Percentiles rank a stretch among this genome's conserved stretches.
These are phyloP conservation scores for Xerophyta viscosa DNA, from an alignment of 106 monocot species.

Conservation along the genomic window DNA sequence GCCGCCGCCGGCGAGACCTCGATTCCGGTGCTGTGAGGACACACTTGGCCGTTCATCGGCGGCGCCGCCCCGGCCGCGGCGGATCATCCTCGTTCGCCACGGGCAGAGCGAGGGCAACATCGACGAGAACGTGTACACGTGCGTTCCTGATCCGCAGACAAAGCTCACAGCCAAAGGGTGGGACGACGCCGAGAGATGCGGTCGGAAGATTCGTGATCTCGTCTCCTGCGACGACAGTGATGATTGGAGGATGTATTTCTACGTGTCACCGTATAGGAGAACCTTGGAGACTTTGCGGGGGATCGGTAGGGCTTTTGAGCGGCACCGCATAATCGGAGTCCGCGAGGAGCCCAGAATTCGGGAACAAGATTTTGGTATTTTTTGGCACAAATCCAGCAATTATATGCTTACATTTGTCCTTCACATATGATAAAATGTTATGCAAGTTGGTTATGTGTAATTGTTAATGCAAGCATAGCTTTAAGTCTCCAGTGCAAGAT, in stretches of 20 bases:
- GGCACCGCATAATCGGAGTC: constrained; percentile 58
- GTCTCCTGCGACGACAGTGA: constrained; percentile 24
- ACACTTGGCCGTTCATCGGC: constrained; percentile 10
- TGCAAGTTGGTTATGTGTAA: too few species aligned
- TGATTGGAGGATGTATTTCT: constrained; percentile 81
- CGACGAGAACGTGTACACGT: constrained; percentile 71
- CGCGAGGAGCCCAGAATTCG: constrained; percentile 81
- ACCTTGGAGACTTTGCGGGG: constrained; percentile 73
- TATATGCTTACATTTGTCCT: too few species aligned
- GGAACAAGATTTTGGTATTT: constrained; percentile 83
- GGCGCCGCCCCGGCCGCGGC: constrained; percentile 41
- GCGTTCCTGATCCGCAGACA: constrained; percentile 83
- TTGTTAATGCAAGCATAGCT: too few species aligned
- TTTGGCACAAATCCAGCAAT: too few species aligned
- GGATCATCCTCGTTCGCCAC: constrained; percentile 89
- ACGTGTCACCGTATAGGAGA: constrained; percentile 74
- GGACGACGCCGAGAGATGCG: constrained; percentile 56
- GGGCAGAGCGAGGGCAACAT: constrained; percentile 97
- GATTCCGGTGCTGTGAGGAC: constrained; percentile 41
- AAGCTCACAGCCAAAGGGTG: constrained; percentile 62
- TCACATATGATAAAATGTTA: too few species aligned
- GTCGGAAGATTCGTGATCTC: constrained; percentile 43
- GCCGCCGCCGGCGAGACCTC: neutral
- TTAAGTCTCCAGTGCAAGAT: too few species aligned
- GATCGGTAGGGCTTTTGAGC: constrained; percentile 61